Percentiles rank a stretch among this genome's conserved stretches.
Conservation (phyloP, 2,329 filamentous ascomycete species). For the Nannizziopsis arthrosporioides region DNA sequence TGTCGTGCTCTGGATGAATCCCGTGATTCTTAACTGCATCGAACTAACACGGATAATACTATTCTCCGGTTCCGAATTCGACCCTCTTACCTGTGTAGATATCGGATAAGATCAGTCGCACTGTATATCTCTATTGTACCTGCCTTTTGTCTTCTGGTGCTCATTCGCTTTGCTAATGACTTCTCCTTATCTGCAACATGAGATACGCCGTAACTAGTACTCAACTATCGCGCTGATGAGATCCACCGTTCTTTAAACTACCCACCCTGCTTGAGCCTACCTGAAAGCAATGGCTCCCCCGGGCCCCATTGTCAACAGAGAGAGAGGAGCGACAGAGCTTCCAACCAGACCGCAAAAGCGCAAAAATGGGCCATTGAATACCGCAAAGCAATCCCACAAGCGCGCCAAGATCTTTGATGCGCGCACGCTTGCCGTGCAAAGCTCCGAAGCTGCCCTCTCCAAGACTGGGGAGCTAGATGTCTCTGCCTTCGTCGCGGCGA, state of each 20-base stretch:
- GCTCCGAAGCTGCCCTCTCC: slow-evolving; percentile 39
- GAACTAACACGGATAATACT: too few relatives aligned
- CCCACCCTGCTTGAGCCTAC: not conserved
- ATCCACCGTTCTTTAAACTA: not conserved
- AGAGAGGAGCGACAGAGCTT: not conserved
- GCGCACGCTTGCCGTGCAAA: slow-evolving; percentile 35
- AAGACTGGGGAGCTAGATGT: slow-evolving; percentile 70
- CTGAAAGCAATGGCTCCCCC: slow-evolving; percentile 23
- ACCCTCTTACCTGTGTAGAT: too few relatives aligned
- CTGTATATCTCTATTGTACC: too few relatives aligned
- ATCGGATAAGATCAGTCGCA: too few relatives aligned
- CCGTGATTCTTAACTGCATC: too few relatives aligned
- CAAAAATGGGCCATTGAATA: slow-evolving; percentile 19
- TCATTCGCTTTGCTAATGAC: too few relatives aligned
- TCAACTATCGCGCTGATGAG: too few relatives aligned
- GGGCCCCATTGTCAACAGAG: not conserved
- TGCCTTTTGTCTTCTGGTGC: too few relatives aligned
- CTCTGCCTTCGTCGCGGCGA: slow-evolving; percentile 68
- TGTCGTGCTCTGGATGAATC: too few relatives aligned
- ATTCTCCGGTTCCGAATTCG: too few relatives aligned
- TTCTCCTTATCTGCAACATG: too few relatives aligned
- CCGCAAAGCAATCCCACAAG: slow-evolving; percentile 26
- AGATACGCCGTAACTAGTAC: too few relatives aligned
- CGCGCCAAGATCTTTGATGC: slow-evolving; percentile 35
- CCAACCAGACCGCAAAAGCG: slow-evolving; percentile 24